These are phyloP conservation scores for Phytophthora quininea DNA, from an alignment of 352 stramenopile species.

Conservation along the genomic window DNA sequence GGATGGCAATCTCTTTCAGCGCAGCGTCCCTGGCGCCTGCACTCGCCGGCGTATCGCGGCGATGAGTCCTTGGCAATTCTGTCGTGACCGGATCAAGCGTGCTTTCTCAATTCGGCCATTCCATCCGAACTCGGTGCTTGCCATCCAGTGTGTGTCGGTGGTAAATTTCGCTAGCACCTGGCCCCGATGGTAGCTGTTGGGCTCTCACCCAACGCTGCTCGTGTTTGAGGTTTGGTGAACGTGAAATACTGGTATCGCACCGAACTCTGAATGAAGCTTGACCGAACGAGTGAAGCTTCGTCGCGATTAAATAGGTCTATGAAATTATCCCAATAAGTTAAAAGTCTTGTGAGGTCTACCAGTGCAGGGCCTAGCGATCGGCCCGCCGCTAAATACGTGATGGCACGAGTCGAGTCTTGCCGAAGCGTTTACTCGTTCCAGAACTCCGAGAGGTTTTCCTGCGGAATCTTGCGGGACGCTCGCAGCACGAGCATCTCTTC, in stretches of 20 bases:
- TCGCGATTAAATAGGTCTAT: conserved; percentile 45
- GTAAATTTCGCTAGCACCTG: no score
- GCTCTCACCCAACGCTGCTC: no score
- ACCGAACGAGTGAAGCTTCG: conserved; percentile 4
- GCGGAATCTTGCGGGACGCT: conserved; percentile 70
- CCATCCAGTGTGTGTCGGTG: no score
- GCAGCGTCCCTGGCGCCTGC: no score
- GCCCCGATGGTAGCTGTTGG: no score
- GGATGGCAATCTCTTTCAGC: no score
- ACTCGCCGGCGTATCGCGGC: no score
- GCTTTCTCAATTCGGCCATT: no score
- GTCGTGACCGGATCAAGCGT: no score
- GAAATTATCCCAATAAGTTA: conserved; percentile 36
- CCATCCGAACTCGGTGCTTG: no score
- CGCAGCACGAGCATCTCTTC: conserved; percentile 85
- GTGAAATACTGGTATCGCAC: neutral
- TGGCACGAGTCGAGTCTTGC: conserved; percentile 10
- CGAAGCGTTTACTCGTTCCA: conserved; percentile 50
- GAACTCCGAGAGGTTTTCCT: conserved; percentile 79
- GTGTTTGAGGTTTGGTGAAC: neutral
- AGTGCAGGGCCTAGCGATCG: conserved; percentile 19
- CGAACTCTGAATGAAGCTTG: neutral
- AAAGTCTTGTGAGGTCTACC: conserved; percentile 23
- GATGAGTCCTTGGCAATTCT: no score
- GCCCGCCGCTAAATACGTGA: conserved; percentile 29